Evolutionary conservation across 2,329 filamentous ascomycete species (phyloP), one percentile per base, ranked within the genome.

Genomic region (Arthroderma sp.): DNA sequence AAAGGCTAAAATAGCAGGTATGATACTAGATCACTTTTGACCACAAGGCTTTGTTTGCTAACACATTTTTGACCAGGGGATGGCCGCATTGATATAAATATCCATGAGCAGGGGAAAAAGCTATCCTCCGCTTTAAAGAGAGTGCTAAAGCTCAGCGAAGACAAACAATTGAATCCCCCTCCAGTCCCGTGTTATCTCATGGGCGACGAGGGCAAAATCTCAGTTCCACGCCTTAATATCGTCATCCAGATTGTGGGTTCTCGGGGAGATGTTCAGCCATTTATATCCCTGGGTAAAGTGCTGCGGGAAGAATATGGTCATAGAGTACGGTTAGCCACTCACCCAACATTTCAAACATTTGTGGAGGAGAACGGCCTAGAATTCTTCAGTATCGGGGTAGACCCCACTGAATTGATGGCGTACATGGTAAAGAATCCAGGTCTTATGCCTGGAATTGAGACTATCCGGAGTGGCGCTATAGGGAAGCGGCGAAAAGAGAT

Each of bases 371-470:
- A 80, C 57, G 80, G 73, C 0, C 70, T 88, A 9, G 83, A 87
- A 54, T 88, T 86, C 61, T 86, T 83, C 61, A 75, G 66, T 49
- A 83, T 86, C 42, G 82, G 82, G n/a, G 83, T 82, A 2, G 81
- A 87, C 57, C 83, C 83, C 1, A 74, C 78, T 1, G 75, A 83
- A 55, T 68, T 86, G 37, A 87, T 86, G 83, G 84, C 86, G 3
- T 93, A 89, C 56, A 93, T 93, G 86, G 86, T 91, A 38, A 88
- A 88, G 62, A 83, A 91, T 53, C 85, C 86, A 0, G 84, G 86
- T 0, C 68, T 94, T 30, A 86, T 93, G 80, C 86, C 86, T 1
- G 82, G 82, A 0, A 77, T 89, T 47, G 81, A 88, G 40, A 80
- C 83, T 1, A 64, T 93, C 40, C 80, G 78, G 48, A 83, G 74